Base-by-base conservation (phyloP, 257 asterid species). In the Cinchona pubescens region DNA sequence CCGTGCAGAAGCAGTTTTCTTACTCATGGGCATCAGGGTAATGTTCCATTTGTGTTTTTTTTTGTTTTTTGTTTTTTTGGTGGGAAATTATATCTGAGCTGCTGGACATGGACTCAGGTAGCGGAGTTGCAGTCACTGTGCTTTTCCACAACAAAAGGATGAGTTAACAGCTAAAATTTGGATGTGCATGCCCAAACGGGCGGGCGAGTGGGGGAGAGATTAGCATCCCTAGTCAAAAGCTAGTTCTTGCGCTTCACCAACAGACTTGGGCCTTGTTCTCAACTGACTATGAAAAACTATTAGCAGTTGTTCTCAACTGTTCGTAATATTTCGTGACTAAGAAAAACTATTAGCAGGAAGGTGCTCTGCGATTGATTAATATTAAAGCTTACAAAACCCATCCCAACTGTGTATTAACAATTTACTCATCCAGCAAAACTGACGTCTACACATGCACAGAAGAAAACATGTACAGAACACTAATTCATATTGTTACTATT, bases 401-500 rank as follows among this genome's bases (percentile, higher is more conserved):
- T 29, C 68, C 23, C 1, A 15, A 30, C 2, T 58, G 35, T n/a
- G 63, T 6, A 15, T 29, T 16, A 34, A 62, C n/a, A 29, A 34
- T 48, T 14, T 35, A 45, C 23, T 23, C 4, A 42, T 42, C 7
- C 27, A 69, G 61, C 43, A 25, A 69, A 48, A 27, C 45, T 14
- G 7, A 30, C 11, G 25, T 48, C 18, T 16, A 48, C 25, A 30
- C 37, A 67, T 40, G 46, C 42, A 67, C 53, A 40, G 51, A 67
- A 40, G 29, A 53, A 23, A 43, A 40, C 30, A 65, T 5, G 5
- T 37, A 19, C 13, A 19, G 46, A 65, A 65, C 29, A 40, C 23
- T 45, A 67, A 25, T n/a, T 40, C 70, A 51, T 69, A 63, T 30
- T 27, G 30, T 16, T 8, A 49, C 82, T 84, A 91, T 29, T 93